A percentile compares a stretch with the other conserved stretches of the same genome.
phyloP scores from a whole-genome alignment of 352 stramenopile genomes.

The Phytophthora crassamura region DNA sequence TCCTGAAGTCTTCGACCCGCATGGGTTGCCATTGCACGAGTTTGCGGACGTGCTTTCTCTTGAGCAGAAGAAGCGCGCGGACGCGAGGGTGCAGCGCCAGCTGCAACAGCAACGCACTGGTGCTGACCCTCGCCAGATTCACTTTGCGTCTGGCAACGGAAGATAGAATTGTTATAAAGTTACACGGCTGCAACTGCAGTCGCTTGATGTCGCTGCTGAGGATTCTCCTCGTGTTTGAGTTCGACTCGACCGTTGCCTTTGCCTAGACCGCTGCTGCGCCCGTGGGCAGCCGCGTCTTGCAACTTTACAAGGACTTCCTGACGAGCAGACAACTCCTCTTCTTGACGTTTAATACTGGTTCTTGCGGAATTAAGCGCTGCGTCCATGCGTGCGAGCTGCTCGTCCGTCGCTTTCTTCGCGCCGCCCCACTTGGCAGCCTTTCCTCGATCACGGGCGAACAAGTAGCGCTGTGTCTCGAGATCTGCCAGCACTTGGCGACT shows the following conservation, averaged over 20 bases:
- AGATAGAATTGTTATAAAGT: slow-evolving; percentile 15
- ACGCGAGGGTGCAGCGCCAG: slow-evolving; percentile 48
- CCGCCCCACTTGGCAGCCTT: slow-evolving; percentile 68
- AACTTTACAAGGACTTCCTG: slow-evolving; percentile 29
- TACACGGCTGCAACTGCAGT: slow-evolving; percentile 21
- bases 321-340: slow-evolving; percentile 21
- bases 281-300: slow-evolving; percentile 34
- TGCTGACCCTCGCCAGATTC: slow-evolving; percentile 21
- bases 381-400: slow-evolving; percentile 46
- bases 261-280: slow-evolving; percentile 53
- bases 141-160: slow-evolving; percentile 32
- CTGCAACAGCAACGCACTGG: slow-evolving; percentile 35
- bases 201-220: slow-evolving; percentile 20
- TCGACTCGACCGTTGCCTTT: slow-evolving; percentile 41
- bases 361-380: slow-evolving; percentile 19
- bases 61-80: slow-evolving; percentile 64
- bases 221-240: slow-evolving; percentile 14
- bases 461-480: slow-evolving; percentile 49
- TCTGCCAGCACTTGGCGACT: slow-evolving; percentile 50
- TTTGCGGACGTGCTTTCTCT: slow-evolving; percentile 69
- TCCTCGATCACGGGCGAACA: slow-evolving; percentile 52
- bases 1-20: slow-evolving; percentile 70
- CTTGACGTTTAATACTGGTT: slow-evolving; percentile 6
- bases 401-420: slow-evolving; percentile 54
- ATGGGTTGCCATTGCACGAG: slow-evolving; percentile 72